A percentile compares a stretch with the other conserved stretches of the same genome.
These are phyloP conservation scores for Arabidopsis arenosa DNA, from an alignment of 345 rosid genomes.

Conservation along the genomic window DNA sequence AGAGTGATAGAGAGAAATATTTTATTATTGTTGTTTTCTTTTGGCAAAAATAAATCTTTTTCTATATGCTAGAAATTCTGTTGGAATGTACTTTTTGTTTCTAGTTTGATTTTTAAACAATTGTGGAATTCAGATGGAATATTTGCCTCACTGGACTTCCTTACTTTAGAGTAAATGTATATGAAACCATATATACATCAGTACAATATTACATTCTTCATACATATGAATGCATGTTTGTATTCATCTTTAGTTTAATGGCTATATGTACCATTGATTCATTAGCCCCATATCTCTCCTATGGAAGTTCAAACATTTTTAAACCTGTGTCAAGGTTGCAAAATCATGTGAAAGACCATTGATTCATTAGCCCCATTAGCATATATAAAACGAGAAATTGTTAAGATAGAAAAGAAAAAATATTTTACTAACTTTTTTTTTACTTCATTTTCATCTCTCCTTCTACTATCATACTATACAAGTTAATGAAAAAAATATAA, in stretches of 20 bases:
- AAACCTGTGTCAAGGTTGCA: not conserved
- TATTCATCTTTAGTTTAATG: not conserved
- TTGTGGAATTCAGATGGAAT: conserved; percentile 32
- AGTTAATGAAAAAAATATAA: not conserved
- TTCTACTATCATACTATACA: not conserved
- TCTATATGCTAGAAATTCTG: conserved; percentile 22
- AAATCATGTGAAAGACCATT: not conserved
- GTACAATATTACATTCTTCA: not conserved
- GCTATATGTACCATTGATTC: not conserved
- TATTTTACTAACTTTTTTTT: not conserved
- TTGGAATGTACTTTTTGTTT: conserved; percentile 48
- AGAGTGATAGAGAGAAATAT: not conserved
- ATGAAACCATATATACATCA: conserved; percentile 1
- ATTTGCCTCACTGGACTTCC: conserved; percentile 22
- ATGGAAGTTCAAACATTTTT: not conserved
- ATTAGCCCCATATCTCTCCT: not conserved
- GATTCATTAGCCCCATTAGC: not conserved
- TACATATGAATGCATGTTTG: not conserved
- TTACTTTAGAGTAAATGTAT: not conserved
- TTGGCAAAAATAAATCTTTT: not conserved
- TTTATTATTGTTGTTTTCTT: conserved; percentile 2
- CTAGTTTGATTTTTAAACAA: not conserved
- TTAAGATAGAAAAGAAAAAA: not conserved
- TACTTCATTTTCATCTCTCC: not conserved
- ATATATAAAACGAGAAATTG: not conserved